phyloP scores from a whole-genome alignment of 2,329 filamentous ascomycete species.

The Leptoxyphium fumago region DNA sequence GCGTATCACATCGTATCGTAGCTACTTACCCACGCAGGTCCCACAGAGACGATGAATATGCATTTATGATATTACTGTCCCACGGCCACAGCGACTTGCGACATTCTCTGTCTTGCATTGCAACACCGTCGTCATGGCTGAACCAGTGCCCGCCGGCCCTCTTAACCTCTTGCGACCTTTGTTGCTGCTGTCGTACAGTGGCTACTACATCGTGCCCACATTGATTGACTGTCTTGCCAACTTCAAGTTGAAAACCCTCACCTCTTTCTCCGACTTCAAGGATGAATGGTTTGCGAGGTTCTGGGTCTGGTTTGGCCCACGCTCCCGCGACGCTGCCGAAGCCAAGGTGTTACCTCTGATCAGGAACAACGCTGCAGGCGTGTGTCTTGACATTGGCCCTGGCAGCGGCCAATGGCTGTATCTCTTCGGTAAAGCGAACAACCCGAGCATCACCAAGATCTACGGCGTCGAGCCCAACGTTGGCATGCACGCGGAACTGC shows the following conservation, averaged over 20 bases:
- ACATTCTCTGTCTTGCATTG: no score
- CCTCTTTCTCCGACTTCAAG: slow-evolving; percentile 19
- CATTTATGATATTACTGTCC: no score
- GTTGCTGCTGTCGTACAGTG: slow-evolving; percentile 36
- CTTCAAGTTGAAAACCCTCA: slow-evolving; percentile 12
- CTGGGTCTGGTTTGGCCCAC: slow-evolving; percentile 42
- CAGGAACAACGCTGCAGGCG: slow-evolving; percentile 33
- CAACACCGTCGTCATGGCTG: not conserved
- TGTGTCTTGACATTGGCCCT: slow-evolving; percentile 48
- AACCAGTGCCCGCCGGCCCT: slow-evolving; percentile 7
- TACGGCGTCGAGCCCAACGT: slow-evolving; percentile 52
- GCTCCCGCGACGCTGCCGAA: slow-evolving; percentile 29
- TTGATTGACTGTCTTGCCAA: slow-evolving; percentile 26
- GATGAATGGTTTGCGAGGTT: slow-evolving; percentile 45
- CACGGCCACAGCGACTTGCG: no score
- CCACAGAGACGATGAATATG: no score
- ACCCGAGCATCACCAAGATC: slow-evolving; percentile 26
- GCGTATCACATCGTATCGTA: no score
- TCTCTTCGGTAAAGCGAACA: slow-evolving; percentile 27
- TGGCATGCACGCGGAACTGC: slow-evolving; percentile 36
- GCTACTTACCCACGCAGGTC: no score
- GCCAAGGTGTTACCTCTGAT: slow-evolving; percentile 39
- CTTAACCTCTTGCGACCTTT: slow-evolving; percentile 19
- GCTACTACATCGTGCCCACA: slow-evolving; percentile 38
- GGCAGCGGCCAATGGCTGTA: slow-evolving; percentile 47